Conservation (phyloP, 2,329 filamentous ascomycete species). For the Aspergillus ochraceus region DNA sequence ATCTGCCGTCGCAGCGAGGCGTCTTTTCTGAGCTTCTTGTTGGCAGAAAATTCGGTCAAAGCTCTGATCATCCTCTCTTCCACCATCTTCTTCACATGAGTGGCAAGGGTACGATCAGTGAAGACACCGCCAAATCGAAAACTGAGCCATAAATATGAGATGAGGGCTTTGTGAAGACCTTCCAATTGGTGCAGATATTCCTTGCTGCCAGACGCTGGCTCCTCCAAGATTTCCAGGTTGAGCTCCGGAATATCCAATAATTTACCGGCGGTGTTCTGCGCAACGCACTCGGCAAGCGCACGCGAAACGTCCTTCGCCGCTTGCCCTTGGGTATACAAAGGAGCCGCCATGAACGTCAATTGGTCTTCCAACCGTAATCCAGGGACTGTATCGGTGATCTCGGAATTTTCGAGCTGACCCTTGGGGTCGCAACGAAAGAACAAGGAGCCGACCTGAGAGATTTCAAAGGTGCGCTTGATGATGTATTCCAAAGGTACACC, state of each 20-base stretch:
- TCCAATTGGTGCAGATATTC: slow-evolving; percentile 71
- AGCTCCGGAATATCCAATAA: slow-evolving; percentile 71
- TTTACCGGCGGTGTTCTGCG: slow-evolving; percentile 64
- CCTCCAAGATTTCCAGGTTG: slow-evolving; percentile 71
- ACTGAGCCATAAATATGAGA: slow-evolving; percentile 89
- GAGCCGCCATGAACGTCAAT: slow-evolving; percentile 72
- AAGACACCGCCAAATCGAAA: slow-evolving; percentile 86
- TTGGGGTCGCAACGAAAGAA: slow-evolving; percentile 71
- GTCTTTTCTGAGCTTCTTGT: slow-evolving; percentile 41
- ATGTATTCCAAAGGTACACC: slow-evolving; percentile 82
- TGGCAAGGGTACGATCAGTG: slow-evolving; percentile 69
- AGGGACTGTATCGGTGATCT: slow-evolving; percentile 70
- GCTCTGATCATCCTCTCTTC: slow-evolving; percentile 72
- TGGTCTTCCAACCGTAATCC: slow-evolving; percentile 71
- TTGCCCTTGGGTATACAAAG: slow-evolving; percentile 58
- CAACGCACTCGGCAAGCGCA: slow-evolving; percentile 69
- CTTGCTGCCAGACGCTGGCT: slow-evolving; percentile 44
- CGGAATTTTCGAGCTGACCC: slow-evolving; percentile 66
- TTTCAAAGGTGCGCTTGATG: slow-evolving; percentile 70
- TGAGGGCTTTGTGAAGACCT: slow-evolving; percentile 74
- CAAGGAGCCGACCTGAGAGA: slow-evolving; percentile 61
- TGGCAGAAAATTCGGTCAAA: slow-evolving; percentile 57
- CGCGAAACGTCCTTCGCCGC: slow-evolving; percentile 50
- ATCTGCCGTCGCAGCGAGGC: slow-evolving; percentile 40
- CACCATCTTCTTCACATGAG: slow-evolving; percentile 74